phyloP scores from a whole-genome alignment of 352 stramenopile species.

The Plasmopara viticola region DNA sequence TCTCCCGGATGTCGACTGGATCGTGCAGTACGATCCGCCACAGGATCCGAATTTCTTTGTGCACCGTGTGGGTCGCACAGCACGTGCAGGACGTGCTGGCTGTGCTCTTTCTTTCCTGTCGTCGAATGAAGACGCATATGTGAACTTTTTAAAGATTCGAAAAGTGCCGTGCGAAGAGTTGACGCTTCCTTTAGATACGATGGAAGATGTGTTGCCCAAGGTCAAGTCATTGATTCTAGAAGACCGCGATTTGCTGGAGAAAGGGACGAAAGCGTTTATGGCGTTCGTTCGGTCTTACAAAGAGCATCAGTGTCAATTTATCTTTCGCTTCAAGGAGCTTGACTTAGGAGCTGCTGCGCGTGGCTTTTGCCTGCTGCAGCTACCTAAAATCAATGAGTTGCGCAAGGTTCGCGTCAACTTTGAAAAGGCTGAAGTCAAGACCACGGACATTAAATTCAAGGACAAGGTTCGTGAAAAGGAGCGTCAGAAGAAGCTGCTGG shows the following conservation, averaged over 20 bases:
- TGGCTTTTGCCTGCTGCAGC: constrained; percentile 75
- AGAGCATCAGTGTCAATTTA: constrained; percentile 97
- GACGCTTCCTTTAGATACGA: constrained; percentile 46
- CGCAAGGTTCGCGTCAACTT: constrained; percentile 83
- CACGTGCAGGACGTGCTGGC: constrained; percentile 90
- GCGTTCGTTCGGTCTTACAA: constrained; percentile 99
- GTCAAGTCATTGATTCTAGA: constrained; percentile 86
- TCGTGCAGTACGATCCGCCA: constrained; percentile 97
- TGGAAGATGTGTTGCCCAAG: constrained; percentile 81
- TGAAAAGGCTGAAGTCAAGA: constrained; percentile 81
- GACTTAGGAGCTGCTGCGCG: constrained; percentile 90
- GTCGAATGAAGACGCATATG: constrained; percentile 94
- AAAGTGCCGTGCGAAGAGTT: constrained; percentile 91
- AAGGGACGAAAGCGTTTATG: constrained; percentile 98
- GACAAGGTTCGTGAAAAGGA: constrained; percentile 96
- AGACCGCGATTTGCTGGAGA: constrained; percentile 97
- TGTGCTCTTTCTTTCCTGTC: constrained; percentile 94
- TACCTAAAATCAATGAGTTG: constrained; percentile 86
- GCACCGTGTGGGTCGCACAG: constrained; percentile 97
- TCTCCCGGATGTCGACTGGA: constrained; percentile 97
- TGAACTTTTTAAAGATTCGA: constrained; percentile 94
- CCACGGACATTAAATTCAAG: constrained; percentile 91
- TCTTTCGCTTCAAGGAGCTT: constrained; percentile 97
- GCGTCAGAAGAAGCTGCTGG: constrained; percentile 91
- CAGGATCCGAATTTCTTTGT: constrained; percentile 99